phyloP scores from a whole-genome alignment of 2,329 filamentous ascomycete species.

The Elsinoe fawcettii region DNA sequence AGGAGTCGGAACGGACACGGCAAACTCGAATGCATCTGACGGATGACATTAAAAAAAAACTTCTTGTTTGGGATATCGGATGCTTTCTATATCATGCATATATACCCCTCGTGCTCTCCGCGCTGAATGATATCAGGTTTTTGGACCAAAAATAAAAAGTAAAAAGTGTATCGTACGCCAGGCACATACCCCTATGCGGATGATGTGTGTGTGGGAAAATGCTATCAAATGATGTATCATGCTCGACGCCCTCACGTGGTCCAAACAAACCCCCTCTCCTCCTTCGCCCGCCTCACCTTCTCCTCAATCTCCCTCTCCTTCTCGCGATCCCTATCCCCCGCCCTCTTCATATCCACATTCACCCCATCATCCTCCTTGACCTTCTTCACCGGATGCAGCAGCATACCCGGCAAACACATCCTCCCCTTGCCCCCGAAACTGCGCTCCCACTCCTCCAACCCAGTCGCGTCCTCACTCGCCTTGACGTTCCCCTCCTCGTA shows the following conservation, averaged over 20 bases:
- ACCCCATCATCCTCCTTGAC: slow-evolving; percentile 16
- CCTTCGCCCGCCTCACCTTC: background rate
- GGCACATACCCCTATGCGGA: background rate
- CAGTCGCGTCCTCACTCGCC: slow-evolving; percentile 47
- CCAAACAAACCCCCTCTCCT: slow-evolving; percentile 9
- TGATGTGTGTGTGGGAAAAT: background rate
- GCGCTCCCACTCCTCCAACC: slow-evolving; percentile 28
- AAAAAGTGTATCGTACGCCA: background rate
- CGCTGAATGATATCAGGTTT: no score
- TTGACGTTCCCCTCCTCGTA: slow-evolving; percentile 18
- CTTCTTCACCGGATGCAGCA: slow-evolving; percentile 77
- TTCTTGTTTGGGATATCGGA: background rate
- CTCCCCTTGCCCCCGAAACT: slow-evolving; percentile 45
- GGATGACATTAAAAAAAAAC: no score
- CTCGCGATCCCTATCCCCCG: slow-evolving; percentile 4
- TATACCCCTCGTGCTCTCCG: no score
- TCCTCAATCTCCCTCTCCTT: slow-evolving; percentile 9
- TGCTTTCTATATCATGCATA: slow-evolving; percentile 1
- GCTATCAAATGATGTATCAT: background rate
- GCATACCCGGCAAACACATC: slow-evolving; percentile 86
- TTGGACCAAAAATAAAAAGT: no score
- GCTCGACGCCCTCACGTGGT: background rate
- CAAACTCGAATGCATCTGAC: background rate
- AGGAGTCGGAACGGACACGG: background rate
- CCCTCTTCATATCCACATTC: slow-evolving; percentile 4